phyloP scores from a whole-genome alignment of 768 basidiomycete genomes.

The Mycena polygramma region DNA sequence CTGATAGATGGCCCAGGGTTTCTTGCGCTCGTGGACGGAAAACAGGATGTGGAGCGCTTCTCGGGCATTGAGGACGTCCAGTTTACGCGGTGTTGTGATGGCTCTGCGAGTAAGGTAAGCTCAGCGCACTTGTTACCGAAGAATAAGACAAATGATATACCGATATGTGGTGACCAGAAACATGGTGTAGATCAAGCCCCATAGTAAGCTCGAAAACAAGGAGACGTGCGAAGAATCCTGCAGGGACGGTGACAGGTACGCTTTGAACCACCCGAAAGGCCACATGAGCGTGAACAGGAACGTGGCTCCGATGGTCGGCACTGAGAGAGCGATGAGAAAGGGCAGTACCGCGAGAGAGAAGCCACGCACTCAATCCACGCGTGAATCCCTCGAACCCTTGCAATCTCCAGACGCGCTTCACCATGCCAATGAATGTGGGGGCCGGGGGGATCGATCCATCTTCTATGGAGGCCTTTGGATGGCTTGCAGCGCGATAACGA shows the following conservation, averaged over 20 bases:
- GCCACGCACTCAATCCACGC: slow-evolving; percentile 35
- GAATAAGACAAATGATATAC: slow-evolving; percentile 17
- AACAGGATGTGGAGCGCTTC: slow-evolving; percentile 65
- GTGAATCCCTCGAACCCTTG: slow-evolving; percentile 37
- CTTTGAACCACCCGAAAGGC: slow-evolving; percentile 11
- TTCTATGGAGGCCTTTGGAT: slow-evolving; percentile 29
- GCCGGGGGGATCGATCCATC: slow-evolving; percentile 16
- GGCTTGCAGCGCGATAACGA: slow-evolving; percentile 39
- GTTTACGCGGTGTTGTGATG: slow-evolving; percentile 68
- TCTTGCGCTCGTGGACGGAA: slow-evolving; percentile 70
- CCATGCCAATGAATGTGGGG: slow-evolving; percentile 26
- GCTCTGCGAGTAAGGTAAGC: slow-evolving; percentile 50
- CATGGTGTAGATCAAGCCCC: slow-evolving; percentile 27
- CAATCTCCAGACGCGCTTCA: slow-evolving; percentile 31
- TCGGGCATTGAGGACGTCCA: slow-evolving; percentile 60
- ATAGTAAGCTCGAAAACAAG: slow-evolving; percentile 9
- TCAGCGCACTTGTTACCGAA: slow-evolving; percentile 1
- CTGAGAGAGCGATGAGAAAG: slow-evolving; percentile 14
- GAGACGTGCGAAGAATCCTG: background rate
- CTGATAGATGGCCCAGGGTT: slow-evolving; percentile 67
- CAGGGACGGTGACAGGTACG: slow-evolving; percentile 42
- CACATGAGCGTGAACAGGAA: slow-evolving; percentile 10
- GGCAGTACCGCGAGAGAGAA: background rate
- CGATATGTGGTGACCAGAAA: slow-evolving; percentile 20
- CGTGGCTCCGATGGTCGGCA: slow-evolving; percentile 32